phyloP scores from a whole-genome alignment of 805 yeast species.

The Teunomyces panamensis region DNA sequence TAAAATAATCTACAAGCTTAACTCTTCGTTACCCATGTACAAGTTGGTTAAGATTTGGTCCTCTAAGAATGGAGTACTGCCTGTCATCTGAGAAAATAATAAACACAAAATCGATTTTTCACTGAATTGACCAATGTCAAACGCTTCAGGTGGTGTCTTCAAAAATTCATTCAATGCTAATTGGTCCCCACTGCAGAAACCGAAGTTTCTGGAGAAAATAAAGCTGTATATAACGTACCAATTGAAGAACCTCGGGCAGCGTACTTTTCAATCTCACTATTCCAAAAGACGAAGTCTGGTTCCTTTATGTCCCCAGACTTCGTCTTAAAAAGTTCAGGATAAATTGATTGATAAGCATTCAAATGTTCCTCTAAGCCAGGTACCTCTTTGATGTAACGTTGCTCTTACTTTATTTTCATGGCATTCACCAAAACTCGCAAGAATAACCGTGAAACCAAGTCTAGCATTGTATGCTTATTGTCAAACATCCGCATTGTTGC shows the following conservation, averaged over 20 bases:
- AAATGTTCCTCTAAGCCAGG: slow-evolving; percentile 19
- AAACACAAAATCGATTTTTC: neutral
- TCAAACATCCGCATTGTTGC: slow-evolving; percentile 1
- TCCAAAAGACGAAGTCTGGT: neutral
- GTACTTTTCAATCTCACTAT: neutral
- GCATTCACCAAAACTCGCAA: slow-evolving; percentile 20
- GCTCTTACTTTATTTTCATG: slow-evolving; percentile 11
- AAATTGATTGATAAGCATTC: slow-evolving; percentile 13
- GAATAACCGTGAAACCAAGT: slow-evolving; percentile 21
- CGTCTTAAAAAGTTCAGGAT: slow-evolving; percentile 13
- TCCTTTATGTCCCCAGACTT: neutral
- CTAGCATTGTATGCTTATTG: slow-evolving; percentile 10
- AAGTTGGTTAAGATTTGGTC: neutral
- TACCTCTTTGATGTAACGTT: slow-evolving; percentile 12
- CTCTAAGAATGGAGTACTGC: neutral
- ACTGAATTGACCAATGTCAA: neutral
- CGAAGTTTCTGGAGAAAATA: neutral
- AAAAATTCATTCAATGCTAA: neutral
- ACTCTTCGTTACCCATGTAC: neutral
- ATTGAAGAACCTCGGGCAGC: neutral
- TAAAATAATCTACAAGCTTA: neutral
- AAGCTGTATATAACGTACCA: neutral
- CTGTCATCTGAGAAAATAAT: neutral
- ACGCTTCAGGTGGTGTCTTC: neutral
- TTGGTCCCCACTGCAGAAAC: neutral